These are phyloP conservation scores for Dinochytrium kinnereticum DNA, from an alignment of 371 early-diverging fungal genomes.

Conservation along the genomic window DNA sequence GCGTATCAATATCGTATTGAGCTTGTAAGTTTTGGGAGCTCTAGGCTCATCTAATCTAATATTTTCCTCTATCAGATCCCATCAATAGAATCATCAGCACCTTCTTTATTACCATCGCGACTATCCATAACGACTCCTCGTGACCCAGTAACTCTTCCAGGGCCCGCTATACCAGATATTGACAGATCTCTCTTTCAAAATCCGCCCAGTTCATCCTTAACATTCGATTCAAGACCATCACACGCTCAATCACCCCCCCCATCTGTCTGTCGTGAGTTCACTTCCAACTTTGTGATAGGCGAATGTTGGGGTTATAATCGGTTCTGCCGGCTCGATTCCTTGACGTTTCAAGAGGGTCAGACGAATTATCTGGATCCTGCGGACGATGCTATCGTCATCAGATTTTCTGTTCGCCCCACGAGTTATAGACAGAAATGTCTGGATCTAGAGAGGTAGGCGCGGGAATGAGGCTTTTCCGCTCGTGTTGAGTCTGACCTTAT, in stretches of 20 bases:
- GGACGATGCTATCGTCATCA: background rate
- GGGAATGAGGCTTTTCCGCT: no score
- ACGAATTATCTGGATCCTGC: no score
- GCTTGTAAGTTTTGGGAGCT: slow-evolving; percentile 33
- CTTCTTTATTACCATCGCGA: no score
- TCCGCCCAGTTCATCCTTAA: slow-evolving; percentile 3
- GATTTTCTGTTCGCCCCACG: background rate
- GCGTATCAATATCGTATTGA: slow-evolving; percentile 42
- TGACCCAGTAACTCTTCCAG: no score
- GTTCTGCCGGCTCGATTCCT: slow-evolving; percentile 35
- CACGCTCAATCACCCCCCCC: background rate
- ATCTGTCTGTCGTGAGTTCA: slow-evolving; percentile 27
- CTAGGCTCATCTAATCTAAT: no score
- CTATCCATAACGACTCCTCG: no score
- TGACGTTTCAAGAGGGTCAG: no score
- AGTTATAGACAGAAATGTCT: background rate
- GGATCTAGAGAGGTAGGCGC: background rate
- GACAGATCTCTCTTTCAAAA: background rate
- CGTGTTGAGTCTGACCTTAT: no score
- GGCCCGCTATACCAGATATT: no score
- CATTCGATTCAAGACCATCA: no score
- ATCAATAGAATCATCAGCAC: no score
- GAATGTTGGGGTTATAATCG: slow-evolving; percentile 45
- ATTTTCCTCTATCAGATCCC: no score
- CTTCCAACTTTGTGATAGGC: slow-evolving; percentile 34